Evolutionary conservation across 192 early-diverging fungal species (phyloP).

Genomic region (Chytriomyces sp.): DNA sequence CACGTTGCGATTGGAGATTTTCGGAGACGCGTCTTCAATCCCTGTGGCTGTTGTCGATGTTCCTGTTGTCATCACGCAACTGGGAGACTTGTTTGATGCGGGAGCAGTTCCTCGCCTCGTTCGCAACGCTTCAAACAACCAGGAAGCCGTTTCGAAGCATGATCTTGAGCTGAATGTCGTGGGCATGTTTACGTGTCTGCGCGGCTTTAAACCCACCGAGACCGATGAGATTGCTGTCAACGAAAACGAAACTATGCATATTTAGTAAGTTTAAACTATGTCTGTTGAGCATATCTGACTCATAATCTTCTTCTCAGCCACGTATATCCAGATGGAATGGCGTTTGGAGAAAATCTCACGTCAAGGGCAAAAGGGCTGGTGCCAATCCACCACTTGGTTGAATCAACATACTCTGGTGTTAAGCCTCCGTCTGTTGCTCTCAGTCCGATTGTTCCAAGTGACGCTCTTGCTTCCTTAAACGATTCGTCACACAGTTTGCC

Average conservation of each 20-base stretch:
- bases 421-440: neutral
- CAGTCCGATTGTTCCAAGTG: neutral
- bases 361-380: neutral
- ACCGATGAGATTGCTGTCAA: neutral
- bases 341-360: neutral
- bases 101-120: neutral
- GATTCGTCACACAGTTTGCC: no score
- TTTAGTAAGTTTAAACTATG: neutral
- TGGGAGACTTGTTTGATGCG: neutral
- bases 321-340: conserved; percentile 6
- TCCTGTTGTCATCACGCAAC: conserved; percentile 15
- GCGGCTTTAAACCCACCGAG: neutral
- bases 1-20: conserved; percentile 12
- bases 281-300: neutral
- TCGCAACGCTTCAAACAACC: neutral
- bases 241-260: neutral
- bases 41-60: conserved; percentile 16
- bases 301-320: neutral
- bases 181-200: neutral
- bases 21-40: neutral
- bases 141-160: neutral
- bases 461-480: no score
- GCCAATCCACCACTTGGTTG: conserved; percentile 2
- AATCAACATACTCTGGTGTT: neutral
- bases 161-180: neutral